These are phyloP conservation scores for Acer yangbiense DNA, from an alignment of 345 rosid genomes.

Conservation along the genomic window DNA sequence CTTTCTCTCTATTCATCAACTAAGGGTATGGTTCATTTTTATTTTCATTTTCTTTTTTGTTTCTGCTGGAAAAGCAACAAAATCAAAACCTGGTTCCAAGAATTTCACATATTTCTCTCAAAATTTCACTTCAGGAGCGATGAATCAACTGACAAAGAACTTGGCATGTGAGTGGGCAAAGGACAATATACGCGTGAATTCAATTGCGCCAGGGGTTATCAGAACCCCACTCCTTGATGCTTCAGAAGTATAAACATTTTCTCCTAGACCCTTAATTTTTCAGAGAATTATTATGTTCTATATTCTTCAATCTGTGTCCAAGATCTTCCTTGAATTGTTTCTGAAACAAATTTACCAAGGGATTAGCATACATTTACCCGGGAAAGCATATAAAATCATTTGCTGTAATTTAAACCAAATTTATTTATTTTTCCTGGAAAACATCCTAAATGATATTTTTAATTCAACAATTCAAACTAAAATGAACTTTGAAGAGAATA, in stretches of 20 bases:
- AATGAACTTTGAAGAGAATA: too few species aligned
- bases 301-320: not conserved
- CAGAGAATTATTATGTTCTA: not conserved
- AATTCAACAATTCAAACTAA: too few species aligned
- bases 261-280: not conserved
- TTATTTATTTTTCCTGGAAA: too few species aligned
- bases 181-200: conserved; percentile 44
- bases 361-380: not conserved
- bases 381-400: too few species aligned
- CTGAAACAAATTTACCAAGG: not conserved
- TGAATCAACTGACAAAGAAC: conserved; percentile 44
- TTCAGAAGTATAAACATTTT: too few species aligned
- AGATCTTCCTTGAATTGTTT: not conserved
- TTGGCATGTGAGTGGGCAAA: conserved; percentile 59
- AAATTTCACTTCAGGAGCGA: conserved; percentile 32
- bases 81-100: conserved; percentile 16
- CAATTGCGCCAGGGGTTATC: conserved; percentile 43
- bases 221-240: conserved; percentile 31
- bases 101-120: conserved; percentile 14
- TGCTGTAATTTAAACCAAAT: not conserved
- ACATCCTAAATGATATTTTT: too few species aligned
- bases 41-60: not conserved
- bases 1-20: conserved; percentile 41
- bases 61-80: not conserved
- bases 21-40: conserved; percentile 36